Percentiles rank a stretch among this genome's conserved stretches.
Conservation (phyloP, 371 early-diverging fungal genomes). For the Rhizomucor pusillus region DNA sequence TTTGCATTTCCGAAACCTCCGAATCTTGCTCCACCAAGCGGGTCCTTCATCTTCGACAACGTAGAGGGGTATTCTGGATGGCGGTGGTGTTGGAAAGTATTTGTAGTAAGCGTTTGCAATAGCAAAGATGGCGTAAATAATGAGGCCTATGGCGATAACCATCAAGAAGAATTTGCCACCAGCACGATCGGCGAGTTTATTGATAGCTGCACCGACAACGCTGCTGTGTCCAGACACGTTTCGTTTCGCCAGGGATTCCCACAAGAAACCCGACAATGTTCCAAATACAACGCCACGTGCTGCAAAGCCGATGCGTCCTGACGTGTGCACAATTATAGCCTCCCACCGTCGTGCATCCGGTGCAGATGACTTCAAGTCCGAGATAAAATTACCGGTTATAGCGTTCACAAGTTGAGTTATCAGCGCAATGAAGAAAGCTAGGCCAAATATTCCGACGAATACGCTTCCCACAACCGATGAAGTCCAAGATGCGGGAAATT, state of each 20-base stretch:
- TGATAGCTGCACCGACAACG: slow-evolving; percentile 38
- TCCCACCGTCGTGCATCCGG: slow-evolving; percentile 30
- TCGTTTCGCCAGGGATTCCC: slow-evolving; percentile 35
- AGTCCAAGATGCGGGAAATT: slow-evolving; percentile 43
- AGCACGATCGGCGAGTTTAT: slow-evolving; percentile 23
- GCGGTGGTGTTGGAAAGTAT: slow-evolving; percentile 49
- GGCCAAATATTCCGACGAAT: slow-evolving; percentile 33
- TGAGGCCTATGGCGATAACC: slow-evolving; percentile 32
- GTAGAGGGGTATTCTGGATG: slow-evolving; percentile 28
- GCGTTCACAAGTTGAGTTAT: slow-evolving; percentile 44
- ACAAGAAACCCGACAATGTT: slow-evolving; percentile 43
- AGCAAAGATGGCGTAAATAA: slow-evolving; percentile 45
- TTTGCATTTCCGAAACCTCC: background rate
- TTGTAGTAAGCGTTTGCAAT: slow-evolving; percentile 40
- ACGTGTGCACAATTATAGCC: slow-evolving; percentile 24
- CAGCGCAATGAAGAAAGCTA: slow-evolving; percentile 47
- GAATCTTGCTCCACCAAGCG: no score
- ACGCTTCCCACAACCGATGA: slow-evolving; percentile 26
- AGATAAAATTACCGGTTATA: slow-evolving; percentile 33
- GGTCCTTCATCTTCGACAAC: slow-evolving; percentile 7
- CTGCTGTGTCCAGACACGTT: slow-evolving; percentile 35
- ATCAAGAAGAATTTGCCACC: slow-evolving; percentile 42
- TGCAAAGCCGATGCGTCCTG: slow-evolving; percentile 43
- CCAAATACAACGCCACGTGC: slow-evolving; percentile 44
- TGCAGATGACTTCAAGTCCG: slow-evolving; percentile 34